Percentiles rank a stretch among this genome's conserved stretches.
These are phyloP conservation scores for Wickerhamomyces bovis DNA, from an alignment of 805 yeast species.

Conservation along the genomic window DNA sequence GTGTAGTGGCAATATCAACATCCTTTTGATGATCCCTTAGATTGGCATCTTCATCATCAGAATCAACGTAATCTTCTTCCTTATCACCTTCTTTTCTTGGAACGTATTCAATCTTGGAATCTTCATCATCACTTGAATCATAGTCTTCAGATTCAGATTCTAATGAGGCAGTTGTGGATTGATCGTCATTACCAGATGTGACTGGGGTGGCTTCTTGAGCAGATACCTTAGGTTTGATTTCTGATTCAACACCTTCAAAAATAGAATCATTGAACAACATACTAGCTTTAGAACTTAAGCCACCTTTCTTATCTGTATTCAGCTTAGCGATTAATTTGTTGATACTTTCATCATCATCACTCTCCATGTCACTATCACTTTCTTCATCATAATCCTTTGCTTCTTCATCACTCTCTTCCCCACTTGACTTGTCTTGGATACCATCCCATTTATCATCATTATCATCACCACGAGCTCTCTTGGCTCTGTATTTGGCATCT, in stretches of 20 bases:
- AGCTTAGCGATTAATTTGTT: constrained; percentile 50
- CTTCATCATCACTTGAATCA: constrained; percentile 20
- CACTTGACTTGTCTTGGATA: constrained; percentile 43
- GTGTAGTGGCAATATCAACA: constrained; percentile 83
- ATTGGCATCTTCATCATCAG: constrained; percentile 44
- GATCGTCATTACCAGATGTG: constrained; percentile 6
- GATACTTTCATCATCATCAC: constrained; percentile 72
- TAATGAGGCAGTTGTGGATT: constrained; percentile 21
- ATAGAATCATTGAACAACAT: constrained; percentile 47
- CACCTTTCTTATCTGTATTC: constrained; percentile 37
- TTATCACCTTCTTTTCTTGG: constrained; percentile 32
- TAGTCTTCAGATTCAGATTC: constrained; percentile 16
- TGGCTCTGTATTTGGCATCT: constrained; percentile 65
- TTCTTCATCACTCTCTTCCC: constrained; percentile 28
- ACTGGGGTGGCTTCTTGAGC: constrained; percentile 7
- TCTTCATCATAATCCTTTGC: constrained; percentile 39
- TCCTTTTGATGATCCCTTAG: constrained; percentile 50
- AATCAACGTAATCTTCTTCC: constrained; percentile 38
- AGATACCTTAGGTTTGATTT: constrained; percentile 14
- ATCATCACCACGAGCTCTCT: constrained; percentile 66
- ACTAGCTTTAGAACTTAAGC: constrained; percentile 35
- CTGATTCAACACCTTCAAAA: constrained; percentile 42
- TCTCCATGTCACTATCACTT: constrained; percentile 35
- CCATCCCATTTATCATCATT: constrained; percentile 80
- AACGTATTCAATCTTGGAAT: constrained; percentile 41